Base-by-base conservation (phyloP, 1,139 yeast genomes). In the Yamadazyma mexicana region DNA sequence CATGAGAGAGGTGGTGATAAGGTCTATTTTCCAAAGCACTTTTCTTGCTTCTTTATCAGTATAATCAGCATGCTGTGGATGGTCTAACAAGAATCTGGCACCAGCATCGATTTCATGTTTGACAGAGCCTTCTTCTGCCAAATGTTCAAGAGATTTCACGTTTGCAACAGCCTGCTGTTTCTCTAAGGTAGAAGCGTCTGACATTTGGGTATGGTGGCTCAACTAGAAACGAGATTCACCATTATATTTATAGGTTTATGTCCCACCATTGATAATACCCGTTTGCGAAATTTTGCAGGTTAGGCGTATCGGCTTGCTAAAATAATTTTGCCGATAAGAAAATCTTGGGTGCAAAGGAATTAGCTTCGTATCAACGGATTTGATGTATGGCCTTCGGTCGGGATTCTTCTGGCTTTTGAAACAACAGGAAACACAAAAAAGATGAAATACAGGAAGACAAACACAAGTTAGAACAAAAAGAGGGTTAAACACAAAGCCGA, bases 11-110 rank as follows among this genome's bases (percentile, higher is more conserved):
- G 57, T 50, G 11, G 58, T 39, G 37, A 53, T 48, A 37, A 48
- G 38, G 40, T 58, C 63, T 8, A 56, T 48, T 36, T 58, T 58
- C 53, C 58, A 45, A 27, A 49, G 44, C 7, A 58, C 53, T 31
- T 44, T 50, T 31, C 46, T 49, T 9, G 53, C 51, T 37, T 58
- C 62, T 34, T 44, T 46, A 16, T 43, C 41, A 15, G 60, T 54
- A 32, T 52, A 55, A 35, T 52, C 56, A 20, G 50, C 51, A 44
- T 52, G 47, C 38, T 54, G 43, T 12, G 56, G 50, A 27, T 52
- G 53, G 15, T 50, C 53, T 11, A 42, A 14, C 22, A 54, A 40
- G 27, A 39, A 54, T 28, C 38, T 44, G 22, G 56, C 58, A 38
- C 58, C 58, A 17, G 45, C 44, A 46, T 54, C 58, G 10, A 48